Evolutionary conservation across 2,329 filamentous ascomycete genomes (phyloP).

Genomic region (Arthrobotrys sinensis): DNA sequence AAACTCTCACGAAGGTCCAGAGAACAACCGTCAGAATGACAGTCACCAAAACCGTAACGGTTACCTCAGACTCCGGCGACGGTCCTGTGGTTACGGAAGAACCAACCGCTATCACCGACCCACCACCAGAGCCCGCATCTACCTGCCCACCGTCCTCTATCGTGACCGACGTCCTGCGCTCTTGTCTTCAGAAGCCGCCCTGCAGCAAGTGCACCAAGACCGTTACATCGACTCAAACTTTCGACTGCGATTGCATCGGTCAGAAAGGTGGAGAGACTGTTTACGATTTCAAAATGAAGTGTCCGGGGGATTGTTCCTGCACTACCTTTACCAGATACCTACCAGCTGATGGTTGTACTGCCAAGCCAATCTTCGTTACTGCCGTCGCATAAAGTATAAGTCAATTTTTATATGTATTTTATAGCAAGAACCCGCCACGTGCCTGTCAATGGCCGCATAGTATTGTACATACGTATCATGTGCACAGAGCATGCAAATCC

Average conservation of each 20-base stretch:
- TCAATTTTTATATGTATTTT: no score
- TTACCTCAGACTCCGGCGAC: neutral
- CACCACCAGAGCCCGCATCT: neutral
- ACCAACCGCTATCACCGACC: slow-evolving; percentile 6
- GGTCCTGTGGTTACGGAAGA: neutral
- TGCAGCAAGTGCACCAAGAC: slow-evolving; percentile 13
- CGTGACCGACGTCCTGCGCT: neutral
- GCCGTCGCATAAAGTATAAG: neutral
- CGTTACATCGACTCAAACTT: neutral
- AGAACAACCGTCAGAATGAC: neutral
- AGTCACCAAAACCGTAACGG: neutral
- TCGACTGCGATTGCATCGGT: slow-evolving; percentile 16
- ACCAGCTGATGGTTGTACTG: slow-evolving; percentile 23
- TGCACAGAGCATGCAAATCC: no score
- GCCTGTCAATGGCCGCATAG: no score
- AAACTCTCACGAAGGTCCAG: neutral
- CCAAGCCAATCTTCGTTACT: slow-evolving; percentile 4
- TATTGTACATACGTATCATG: no score
- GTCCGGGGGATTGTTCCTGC: slow-evolving; percentile 23
- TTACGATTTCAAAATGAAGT: slow-evolving; percentile 17
- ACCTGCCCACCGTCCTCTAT: slow-evolving; percentile 31
- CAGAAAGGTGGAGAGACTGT: neutral
- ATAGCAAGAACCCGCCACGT: no score
- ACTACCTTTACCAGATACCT: slow-evolving; percentile 18
- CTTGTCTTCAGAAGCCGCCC: neutral